Conservation (phyloP, 2,329 filamentous ascomycete species). For the Cryphonectria carpinicola region DNA sequence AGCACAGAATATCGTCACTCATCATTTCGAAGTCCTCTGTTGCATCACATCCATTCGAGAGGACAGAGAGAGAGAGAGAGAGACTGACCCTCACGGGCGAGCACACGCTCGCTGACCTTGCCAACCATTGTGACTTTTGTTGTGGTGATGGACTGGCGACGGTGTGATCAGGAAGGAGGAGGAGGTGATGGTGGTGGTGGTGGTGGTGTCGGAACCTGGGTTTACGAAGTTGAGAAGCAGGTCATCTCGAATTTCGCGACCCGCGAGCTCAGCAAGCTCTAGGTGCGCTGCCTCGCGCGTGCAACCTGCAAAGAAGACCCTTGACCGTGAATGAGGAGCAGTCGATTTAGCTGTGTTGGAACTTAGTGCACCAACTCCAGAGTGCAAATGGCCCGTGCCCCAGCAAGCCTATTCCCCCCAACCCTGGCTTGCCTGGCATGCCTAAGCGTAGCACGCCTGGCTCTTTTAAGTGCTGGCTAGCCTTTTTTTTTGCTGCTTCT, state of each 20-base stretch:
- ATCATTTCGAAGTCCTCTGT: slow-evolving; percentile 5
- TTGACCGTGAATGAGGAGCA: not conserved
- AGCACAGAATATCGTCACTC: slow-evolving; percentile 7
- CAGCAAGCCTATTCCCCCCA: not conserved
- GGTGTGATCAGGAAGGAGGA: slow-evolving; percentile 10
- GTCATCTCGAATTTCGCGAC: slow-evolving; percentile 27
- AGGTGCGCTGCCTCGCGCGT: slow-evolving; percentile 22
- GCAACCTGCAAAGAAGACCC: slow-evolving; percentile 10
- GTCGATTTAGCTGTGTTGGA: not conserved
- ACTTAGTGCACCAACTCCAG: not conserved
- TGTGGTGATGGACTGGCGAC: slow-evolving; percentile 30
- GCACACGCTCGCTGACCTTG: slow-evolving; percentile 68
- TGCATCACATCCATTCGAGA: not conserved
- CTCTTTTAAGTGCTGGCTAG: no score
- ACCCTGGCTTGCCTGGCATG: not conserved
- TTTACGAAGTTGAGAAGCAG: not conserved
- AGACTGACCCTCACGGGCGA: slow-evolving; percentile 62
- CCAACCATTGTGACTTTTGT: slow-evolving; percentile 55
- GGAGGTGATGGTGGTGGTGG: slow-evolving; percentile 13
- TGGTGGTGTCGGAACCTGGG: slow-evolving; percentile 9
- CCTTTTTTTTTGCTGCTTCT: not conserved
- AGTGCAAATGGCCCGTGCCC: not conserved
- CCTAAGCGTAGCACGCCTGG: not conserved
- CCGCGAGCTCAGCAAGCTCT: slow-evolving; percentile 19
- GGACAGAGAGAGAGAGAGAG: not conserved